Base-by-base conservation (phyloP, 495 filamentous ascomycete species). In the Talaromyces thailandensis region DNA sequence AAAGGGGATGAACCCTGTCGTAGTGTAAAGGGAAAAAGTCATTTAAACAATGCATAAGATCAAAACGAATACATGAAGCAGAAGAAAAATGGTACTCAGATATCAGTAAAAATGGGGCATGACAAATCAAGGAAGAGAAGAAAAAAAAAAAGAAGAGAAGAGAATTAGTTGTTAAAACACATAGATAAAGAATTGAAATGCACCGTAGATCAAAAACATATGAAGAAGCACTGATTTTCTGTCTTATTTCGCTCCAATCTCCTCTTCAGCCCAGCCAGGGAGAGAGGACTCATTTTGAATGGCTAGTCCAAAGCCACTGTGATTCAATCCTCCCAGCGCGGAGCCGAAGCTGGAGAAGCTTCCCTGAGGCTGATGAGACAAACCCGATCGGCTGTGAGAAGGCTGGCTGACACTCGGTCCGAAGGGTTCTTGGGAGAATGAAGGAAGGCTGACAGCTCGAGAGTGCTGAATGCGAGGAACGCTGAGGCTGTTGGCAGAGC, bases 381-480 rank as follows among this genome's bases (percentile, higher is more conserved):
- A 66, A 25, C 76, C 76, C 32, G 76, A 71, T 58, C 79, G 81
- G 55, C 69, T 63, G 61, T 81, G 71, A 51, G 73, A 67, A 9
- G 76, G 69, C 57, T 81, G 76, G 24, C 69, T 65, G 9, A 73
- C 73, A 43, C 72, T 71, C 29, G 81, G 80, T 3, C 78, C 78
- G 58, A 85, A 81, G 23, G 78, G 77, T 50, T 85, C 84, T 68
- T 86, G 85, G 0, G 84, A 82, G 69, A 87, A 87, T 5, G 82
- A 91, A 1, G 92, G 92, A 64, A 96, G 75, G 69, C 89, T 93
- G 60, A 94, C 90, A 45, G 92, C 89, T 31, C 92, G 88, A 67
- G 85, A 88, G 73, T 96, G 92, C 65, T 90, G 88, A 28, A 82
- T 84, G 40, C 89, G 86, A 31, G 77, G 79, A 21, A 78, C 77